These are phyloP conservation scores for Boletus rubropictus DNA, from an alignment of 768 basidiomycete genomes.

Conservation along the genomic window DNA sequence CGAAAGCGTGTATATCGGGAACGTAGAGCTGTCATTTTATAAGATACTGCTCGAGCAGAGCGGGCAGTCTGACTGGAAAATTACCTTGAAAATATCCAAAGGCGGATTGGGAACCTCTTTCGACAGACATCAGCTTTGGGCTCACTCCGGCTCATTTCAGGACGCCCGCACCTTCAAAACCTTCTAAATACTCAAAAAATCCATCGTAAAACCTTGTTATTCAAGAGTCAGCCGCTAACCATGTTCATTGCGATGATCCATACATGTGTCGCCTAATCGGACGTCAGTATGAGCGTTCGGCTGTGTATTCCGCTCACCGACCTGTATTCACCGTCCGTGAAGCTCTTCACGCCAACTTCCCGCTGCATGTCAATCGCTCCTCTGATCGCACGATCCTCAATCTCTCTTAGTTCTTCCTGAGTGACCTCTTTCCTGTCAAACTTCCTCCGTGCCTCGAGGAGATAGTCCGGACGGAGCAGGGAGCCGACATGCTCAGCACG, in stretches of 20 bases:
- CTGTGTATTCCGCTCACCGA: constrained; percentile 18
- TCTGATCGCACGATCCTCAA: constrained; percentile 38
- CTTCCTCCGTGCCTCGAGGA: constrained; percentile 34
- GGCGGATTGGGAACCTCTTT: constrained; percentile 23
- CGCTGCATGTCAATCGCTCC: constrained; percentile 35
- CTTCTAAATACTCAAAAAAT: constrained; percentile 25
- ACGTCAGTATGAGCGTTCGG: constrained; percentile 1
- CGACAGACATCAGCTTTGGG: not conserved
- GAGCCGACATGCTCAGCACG: constrained; percentile 44
- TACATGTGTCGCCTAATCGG: constrained; percentile 23
- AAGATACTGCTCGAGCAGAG: not conserved
- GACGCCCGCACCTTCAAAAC: constrained; percentile 21
- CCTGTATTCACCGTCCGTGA: constrained; percentile 41
- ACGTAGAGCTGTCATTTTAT: constrained; percentile 19
- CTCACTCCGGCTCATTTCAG: not conserved
- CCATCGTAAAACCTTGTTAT: constrained; percentile 24
- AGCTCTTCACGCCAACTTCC: constrained; percentile 36
- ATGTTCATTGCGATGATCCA: not conserved
- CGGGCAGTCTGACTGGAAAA: no score
- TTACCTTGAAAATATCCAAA: constrained; percentile 24
- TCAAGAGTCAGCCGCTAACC: not conserved
- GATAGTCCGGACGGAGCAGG: constrained; percentile 36
- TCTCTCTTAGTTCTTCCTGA: constrained; percentile 29
- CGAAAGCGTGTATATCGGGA: constrained; percentile 21
- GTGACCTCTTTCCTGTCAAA: constrained; percentile 33